phyloP scores from a whole-genome alignment of 2,329 filamentous ascomycete genomes.

The Ceratocystis ficicola region DNA sequence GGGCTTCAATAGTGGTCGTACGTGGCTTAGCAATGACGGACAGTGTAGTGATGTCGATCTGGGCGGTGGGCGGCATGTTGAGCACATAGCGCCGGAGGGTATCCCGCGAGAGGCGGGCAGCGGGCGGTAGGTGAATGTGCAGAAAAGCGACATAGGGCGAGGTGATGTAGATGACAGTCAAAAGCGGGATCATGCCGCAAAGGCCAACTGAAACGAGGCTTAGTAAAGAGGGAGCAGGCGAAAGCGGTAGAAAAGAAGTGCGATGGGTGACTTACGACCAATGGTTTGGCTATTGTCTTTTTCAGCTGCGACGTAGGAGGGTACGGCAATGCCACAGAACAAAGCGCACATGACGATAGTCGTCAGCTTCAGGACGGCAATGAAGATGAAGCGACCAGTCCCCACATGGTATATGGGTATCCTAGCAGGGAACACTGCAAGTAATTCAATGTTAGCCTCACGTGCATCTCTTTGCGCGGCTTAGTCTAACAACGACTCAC shows the following conservation, averaged over 20 bases:
- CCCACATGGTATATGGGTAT: slow-evolving; percentile 67
- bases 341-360: slow-evolving; percentile 57
- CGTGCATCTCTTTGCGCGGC: neutral
- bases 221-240: neutral
- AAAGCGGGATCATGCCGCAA: slow-evolving; percentile 51
- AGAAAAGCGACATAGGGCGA: slow-evolving; percentile 62
- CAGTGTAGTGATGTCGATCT: slow-evolving; percentile 44
- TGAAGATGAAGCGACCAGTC: slow-evolving; percentile 50
- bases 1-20: slow-evolving; percentile 34
- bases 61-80: slow-evolving; percentile 35
- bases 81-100: slow-evolving; percentile 42
- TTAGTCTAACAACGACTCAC: neutral
- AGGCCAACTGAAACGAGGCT: slow-evolving; percentile 37
- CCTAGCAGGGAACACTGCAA: slow-evolving; percentile 41
- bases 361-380: slow-evolving; percentile 59
- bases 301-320: slow-evolving; percentile 40
- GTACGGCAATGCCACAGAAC: slow-evolving; percentile 52
- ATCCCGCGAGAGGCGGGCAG: slow-evolving; percentile 49
- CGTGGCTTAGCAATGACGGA: slow-evolving; percentile 44
- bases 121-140: slow-evolving; percentile 54
- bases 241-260: neutral
- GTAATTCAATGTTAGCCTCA: neutral
- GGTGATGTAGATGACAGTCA: slow-evolving; percentile 51
- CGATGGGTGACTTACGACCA: slow-evolving; percentile 30
- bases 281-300: slow-evolving; percentile 30